Evolutionary conservation across 495 filamentous ascomycete genomes (phyloP).

Genomic region (Penicillium waksmanii): DNA sequence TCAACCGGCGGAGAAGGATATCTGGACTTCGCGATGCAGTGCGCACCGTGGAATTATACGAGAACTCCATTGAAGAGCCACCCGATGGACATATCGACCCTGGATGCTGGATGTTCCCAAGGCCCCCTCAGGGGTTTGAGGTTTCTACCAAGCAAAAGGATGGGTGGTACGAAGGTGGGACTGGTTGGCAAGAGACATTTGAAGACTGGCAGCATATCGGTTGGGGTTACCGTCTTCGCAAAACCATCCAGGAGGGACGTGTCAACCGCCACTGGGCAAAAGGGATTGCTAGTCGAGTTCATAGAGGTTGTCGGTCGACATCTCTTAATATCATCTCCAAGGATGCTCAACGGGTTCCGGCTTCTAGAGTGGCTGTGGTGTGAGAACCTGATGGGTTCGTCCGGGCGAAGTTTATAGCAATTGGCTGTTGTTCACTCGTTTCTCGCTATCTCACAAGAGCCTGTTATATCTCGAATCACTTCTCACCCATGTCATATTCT

Average conservation of each 20-base stretch:
- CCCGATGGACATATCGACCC: conserved; percentile 46
- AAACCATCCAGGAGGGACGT: conserved; percentile 39
- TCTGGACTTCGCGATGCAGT: conserved; percentile 33
- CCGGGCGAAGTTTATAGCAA: background rate
- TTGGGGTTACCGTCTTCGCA: conserved; percentile 42
- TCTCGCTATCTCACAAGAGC: background rate
- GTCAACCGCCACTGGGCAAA: conserved; percentile 40
- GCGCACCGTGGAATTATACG: conserved; percentile 34
- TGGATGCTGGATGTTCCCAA: conserved; percentile 46
- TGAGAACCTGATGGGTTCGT: background rate
- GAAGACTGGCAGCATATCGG: conserved; percentile 45
- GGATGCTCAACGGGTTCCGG: background rate
- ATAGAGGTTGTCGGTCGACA: conserved; percentile 24
- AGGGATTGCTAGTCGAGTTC: conserved; percentile 31
- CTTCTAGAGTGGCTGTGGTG: background rate
- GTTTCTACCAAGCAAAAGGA: conserved; percentile 41
- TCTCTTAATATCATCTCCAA: conserved; percentile 20
- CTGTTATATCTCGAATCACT: background rate
- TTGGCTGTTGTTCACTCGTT: background rate
- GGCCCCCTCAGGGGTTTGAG: conserved; percentile 46
- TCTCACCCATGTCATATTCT: conserved; percentile 19
- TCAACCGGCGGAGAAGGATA: conserved; percentile 39
- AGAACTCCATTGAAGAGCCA: conserved; percentile 44
- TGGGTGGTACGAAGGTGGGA: conserved; percentile 47
- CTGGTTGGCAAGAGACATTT: conserved; percentile 48